Base-by-base conservation (phyloP, 208 protist genomes). In the Trypanosoma conorhini region DNA sequence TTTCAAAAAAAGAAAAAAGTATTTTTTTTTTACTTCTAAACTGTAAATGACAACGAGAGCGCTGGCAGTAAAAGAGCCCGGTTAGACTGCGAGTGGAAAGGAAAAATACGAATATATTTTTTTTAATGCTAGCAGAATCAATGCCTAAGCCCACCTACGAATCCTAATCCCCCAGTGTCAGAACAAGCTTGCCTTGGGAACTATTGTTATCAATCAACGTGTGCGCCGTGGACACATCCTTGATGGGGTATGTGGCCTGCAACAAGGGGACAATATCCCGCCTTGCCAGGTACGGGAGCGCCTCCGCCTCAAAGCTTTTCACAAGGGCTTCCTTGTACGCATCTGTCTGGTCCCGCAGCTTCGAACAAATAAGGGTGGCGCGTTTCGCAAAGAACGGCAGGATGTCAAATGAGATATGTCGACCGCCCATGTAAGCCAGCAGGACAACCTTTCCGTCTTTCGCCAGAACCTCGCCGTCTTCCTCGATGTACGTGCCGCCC, bases 391-490 rank as follows among this genome's bases (percentile, higher is more conserved):
- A 80, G 31, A 96, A 68, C 0, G 91, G 82, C 7, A 83, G 52
- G 51, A 83, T 81, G 62, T 87, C 86, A n/a, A 93, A 26, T 48
- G 90, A 59, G 48, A 90, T 70, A 48, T 71, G 67, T 19, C 69
- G 51, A 3, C 87, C 92, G 24, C 90, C 84, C 71, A 92, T 81
- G 61, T 89, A 86, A 55, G 82, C 72, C 24, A 95, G 62, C 33
- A 95, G 74, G 5, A 96, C 69, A 62, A 91, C 77, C 55, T 70
- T 76, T 28, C 87, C 89, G 65, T 93, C 89, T 74, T 87, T 33
- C n/a, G 82, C 79, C 13, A 95, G 70, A 54, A 91, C 77, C 5
- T 67, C 44, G 0, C 71, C 78, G 60, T 95, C 77, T 61, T 93
- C 85, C 15, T 67, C 76, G 57, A 93, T 67, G 76, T 93, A 97